Base-by-base conservation (phyloP, 2,329 filamentous ascomycete species). In the Coniosporium tulheliwenetii region DNA sequence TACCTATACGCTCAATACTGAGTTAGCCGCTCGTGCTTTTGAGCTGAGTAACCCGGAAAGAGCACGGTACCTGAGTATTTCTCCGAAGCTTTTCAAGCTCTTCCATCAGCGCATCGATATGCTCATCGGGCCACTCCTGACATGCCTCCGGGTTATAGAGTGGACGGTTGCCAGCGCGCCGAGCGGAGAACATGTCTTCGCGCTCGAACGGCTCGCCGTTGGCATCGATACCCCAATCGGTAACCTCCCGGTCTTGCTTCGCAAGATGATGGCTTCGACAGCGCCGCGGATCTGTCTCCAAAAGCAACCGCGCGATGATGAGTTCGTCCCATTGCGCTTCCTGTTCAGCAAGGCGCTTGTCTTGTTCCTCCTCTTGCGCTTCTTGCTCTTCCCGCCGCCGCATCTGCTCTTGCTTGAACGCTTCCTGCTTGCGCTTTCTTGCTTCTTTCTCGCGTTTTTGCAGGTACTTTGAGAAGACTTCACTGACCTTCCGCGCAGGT, bases 161-260 rank as follows among this genome's bases (percentile, higher is more conserved):
- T 12, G 19, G 36, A 13, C n/a, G 36, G 8, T 15, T 15, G 19
- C 7, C 36, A n/a, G 58, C 57, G 10, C 55, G 36, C 5, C 50
- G 54, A 2, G 46, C 41, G 8, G 36, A 35, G 44, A 68, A 62
- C 5, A 60, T 41, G 1, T 57, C 47, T 1, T 62, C 36, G 5
- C 64, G 60, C 39, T 61, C 56, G 38, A 66, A 64, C 0, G 41
- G 41, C 0, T 52, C 29, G 5, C 64, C 65, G 40, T 65, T 60
- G 0, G 58, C 54, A 38, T 67, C 64, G 16, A 47, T 26, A 26
- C 19, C 19, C 19, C 19, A 26, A 26, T 26, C 43, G 36, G 13
- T 37, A 15, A 35, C 36, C 13, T 60, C 56, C 3, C 47, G 49
- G 3, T 44, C 1, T 14, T 50, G 44, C 3, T 47, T 12, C 19